Evolutionary conservation across 345 rosid species (phyloP), one percentile per base, ranked within the genome.

Genomic region (Rubroshorea leprosula): DNA sequence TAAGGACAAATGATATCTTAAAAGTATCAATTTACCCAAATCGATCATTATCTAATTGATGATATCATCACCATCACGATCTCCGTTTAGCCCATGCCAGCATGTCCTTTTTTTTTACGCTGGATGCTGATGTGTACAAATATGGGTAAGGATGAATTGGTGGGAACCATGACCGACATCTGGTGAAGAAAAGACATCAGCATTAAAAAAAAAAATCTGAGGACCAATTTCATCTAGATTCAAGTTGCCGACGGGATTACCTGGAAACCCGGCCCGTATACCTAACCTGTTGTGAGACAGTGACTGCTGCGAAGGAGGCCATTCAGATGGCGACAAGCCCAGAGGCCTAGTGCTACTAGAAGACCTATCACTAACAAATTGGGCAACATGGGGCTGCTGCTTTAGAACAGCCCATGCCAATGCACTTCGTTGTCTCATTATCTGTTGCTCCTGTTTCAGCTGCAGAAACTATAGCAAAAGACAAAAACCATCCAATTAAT

Each of bases 221-320:
- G 14, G 64, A 26, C 71, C 72, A 27, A 72, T 44, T 1, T 74
- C 81, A 2, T 76, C 78, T 38, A 78, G 25, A 56, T 88, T 86
- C 67, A 82, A 53, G 58, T 85, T 84, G 0, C 48, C 75, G n/a
- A 72, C 44, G 0, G 71, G 65, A 16, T 75, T 55, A 5, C 87
- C 85, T 9, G 83, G 79, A 29, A 84, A 75, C 14, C 79, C 83
- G 50, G 87, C 80, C 21, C 79, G 69, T 95, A 81, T 79, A 35
- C 72, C 76, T 2, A 83, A 72, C 51, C 80, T 77, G 29, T 51
- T 61, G 55, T 64, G 69, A 16, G 21, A 13, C 6, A 52, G 80
- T 14, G 41, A 41, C 46, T 68, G 83, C 23, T 78, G 82, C 38
- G 77, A 62, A 46, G 82, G 54, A 6, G 87, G 75, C 93, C 92